Evolutionary conservation across 2,329 filamentous ascomycete genomes (phyloP), one percentile per base, ranked within the genome.

Genomic region (Alternaria sp.): DNA sequence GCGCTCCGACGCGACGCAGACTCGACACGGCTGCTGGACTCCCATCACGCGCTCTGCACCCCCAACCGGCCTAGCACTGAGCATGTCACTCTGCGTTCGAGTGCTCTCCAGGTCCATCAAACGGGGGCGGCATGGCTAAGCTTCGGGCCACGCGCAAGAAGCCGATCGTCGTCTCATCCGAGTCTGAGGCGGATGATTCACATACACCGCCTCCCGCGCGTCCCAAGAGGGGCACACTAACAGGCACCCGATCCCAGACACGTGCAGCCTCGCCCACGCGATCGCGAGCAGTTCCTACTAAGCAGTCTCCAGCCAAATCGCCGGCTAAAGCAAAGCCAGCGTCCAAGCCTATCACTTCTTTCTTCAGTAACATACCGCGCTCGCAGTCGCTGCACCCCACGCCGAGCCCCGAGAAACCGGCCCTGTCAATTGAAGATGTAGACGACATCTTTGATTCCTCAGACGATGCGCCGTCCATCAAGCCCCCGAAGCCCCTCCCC

Each of bases 301-400:
- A 75, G 62, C 72, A 72, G 63, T 74, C 76, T 21, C 72, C 76
- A 40, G 61, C 57, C 32, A 78, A 76, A 52, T 71, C 77, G 32
- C 73, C 72, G 17, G 74, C 73, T n/a, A 80, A 82, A 59, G 68
- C 77, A 17, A 75, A 78, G 65, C 74, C 78, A 40, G 64, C 77
- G 40, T 76, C 77, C 65, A 83, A 81, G 67, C 77, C 82, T 10
- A 83, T 84, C 54, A 82, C 80, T 36, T 84, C 83, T 15, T 85
- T 85, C 76, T 85, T 85, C 75, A 83, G 80, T 71, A 77, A 77
- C 54, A 77, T 77, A 8, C 79, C 81, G n/a, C 81, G 81, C 58
- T 67, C 78, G 30, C 81, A 81, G 63, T 74, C 77, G 51, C 72
- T 75, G 7, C 80, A 82, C 62, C 74, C 77, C 15, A 77, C 78